Base-by-base conservation (phyloP, 2,329 filamentous ascomycete genomes). In the Cadophora sp. region DNA sequence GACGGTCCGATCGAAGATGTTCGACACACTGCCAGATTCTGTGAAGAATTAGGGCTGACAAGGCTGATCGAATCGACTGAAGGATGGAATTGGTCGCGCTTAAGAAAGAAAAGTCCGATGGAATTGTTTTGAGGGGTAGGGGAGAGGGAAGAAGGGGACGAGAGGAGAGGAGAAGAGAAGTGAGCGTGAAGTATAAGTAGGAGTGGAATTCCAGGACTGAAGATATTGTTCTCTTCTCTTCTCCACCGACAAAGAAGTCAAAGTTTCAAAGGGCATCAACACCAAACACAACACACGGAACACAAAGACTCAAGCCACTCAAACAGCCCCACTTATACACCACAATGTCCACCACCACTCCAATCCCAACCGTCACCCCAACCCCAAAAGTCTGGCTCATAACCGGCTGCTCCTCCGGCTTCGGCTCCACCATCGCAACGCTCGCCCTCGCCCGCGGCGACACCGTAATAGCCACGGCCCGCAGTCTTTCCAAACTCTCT, bases 391-490 rank as follows among this genome's bases (percentile, higher is more conserved):
- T 70, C 27, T 75, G 69, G 71, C 68, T 74, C 31, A 62, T 74
- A 14, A 75, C 72, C 0, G 70, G 72, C 26, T 73, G 68, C 46
- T 68, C 71, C 9, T 72, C 73, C 4, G 71, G 71, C 7, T 71
- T 75, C 43, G 72, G 73, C 12, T 58, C 62, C 51, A 22, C 50
- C 9, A 56, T 64, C 22, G 51, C 58, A 5, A 60, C 55, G 12
- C 77, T 79, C 29, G 81, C 79, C 43, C 81, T 84, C 63, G 74
- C 74, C 0, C 78, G 79, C 7, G 82, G 83, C 22, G 81, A 86
- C 72, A 78, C 75, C 48, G 83, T 85, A 67, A 80, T 87, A 64
- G 84, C 83, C 22, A 80, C 81, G 14, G 79, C 81, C 5, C 82
- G 84, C 31, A 40, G 37, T 34, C 24, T n/a, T 14, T 27, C 50